Evolutionary conservation across 495 filamentous ascomycete genomes (phyloP), one percentile per base, ranked within the genome.

Genomic region (Penicillium diatomitis): DNA sequence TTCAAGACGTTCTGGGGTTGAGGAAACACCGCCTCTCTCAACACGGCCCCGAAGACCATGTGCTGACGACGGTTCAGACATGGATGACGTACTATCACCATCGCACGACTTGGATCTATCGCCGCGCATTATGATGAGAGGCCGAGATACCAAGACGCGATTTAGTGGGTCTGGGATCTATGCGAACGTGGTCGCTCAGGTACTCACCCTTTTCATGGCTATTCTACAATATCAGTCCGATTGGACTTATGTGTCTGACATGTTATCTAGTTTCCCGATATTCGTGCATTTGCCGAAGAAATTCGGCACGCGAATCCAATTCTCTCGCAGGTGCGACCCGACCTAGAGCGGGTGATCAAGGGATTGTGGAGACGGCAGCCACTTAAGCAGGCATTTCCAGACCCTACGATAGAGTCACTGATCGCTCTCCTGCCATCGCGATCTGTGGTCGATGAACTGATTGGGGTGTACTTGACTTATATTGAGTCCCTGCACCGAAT

Each of bases 401-500:
- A 63, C 0, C 65, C 66, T 6, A 63, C 60, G 3, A 66, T 61
- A 6, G 30, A 35, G 2, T 64, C 69, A 4, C 36, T 72, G 11
- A 52, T 68, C 33, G 41, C 53, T 32, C 46, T 72, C 37, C 58
- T 74, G 6, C 71, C 71, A 0, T 55, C 70, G 30, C 69, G 71
- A 5, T 64, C 66, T 6, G 54, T 77, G 1, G 70, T 72, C 4
- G 80, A 85, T 50, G 60, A 65, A 34, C 60, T 83, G 49, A 68
- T 76, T 6, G 46, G 60, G 4, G 49, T 76, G 8, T 85, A 83
- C 53, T 67, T 82, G 47, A 63, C 60, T 6, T 75, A 73, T 32
- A 71, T 80, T 32, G 82, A 86, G 52, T 74, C 73, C 1, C 70
- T 66, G 0, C 62, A 80, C 53, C 73, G 80, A 8, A 77, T 84